Conservation (phyloP, 2,329 filamentous ascomycete species). For the Colletotrichum aenigma region DNA sequence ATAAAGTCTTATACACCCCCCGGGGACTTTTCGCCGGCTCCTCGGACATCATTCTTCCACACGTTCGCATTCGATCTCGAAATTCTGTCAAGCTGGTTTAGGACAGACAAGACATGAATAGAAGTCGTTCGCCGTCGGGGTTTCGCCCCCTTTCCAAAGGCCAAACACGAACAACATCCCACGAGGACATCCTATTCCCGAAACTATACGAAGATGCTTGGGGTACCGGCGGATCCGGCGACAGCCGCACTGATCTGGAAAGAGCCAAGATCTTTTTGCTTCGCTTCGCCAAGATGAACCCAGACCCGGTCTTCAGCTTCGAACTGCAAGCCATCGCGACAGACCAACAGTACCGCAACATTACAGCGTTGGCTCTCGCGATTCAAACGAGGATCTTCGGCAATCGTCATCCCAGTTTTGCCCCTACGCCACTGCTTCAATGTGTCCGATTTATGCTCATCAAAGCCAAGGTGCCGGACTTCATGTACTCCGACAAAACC, state of each 20-base stretch:
- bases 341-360: conserved; percentile 22
- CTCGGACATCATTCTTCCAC: no score
- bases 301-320: conserved; percentile 10
- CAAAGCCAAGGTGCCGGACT: not conserved
- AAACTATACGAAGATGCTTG: not conserved
- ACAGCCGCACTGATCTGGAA: conserved; percentile 27
- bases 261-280: conserved; percentile 35
- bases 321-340: conserved; percentile 31
- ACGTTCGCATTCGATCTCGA: fast-evolving
- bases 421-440: conserved; percentile 33
- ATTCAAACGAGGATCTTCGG: conserved; percentile 30
- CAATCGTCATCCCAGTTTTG: conserved; percentile 31
- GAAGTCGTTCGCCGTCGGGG: not conserved
- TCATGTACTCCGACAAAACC: not conserved
- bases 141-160: not conserved
- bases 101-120: not conserved
- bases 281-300: conserved; percentile 29
- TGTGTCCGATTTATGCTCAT: conserved; percentile 25
- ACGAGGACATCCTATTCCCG: not conserved
- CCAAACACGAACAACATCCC: not conserved
- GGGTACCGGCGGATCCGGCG: not conserved
- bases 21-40: not conserved
- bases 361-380: conserved; percentile 25
- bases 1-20: not conserved
- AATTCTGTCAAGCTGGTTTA: fast-evolving